phyloP scores from a whole-genome alignment of 139 green algal genomes.

The Trebouxia sp. region DNA sequence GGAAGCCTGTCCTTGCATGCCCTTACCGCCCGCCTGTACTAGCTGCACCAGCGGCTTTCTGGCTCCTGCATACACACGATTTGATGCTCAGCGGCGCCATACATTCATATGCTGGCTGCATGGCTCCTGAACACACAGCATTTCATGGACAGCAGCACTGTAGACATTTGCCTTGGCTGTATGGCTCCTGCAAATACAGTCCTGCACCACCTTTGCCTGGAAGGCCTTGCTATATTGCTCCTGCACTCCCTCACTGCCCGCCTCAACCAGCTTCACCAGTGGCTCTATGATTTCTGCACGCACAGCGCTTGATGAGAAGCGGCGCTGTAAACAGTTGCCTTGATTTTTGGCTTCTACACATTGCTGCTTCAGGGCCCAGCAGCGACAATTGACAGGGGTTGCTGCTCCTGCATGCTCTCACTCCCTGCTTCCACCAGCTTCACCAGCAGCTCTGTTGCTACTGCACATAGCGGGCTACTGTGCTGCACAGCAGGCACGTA shows the following conservation, averaged over 20 bases:
- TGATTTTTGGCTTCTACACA: too few species aligned
- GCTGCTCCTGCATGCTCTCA: neutral
- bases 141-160: too few species aligned
- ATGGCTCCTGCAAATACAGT: too few species aligned
- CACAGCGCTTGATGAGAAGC: neutral
- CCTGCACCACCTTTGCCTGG: too few species aligned
- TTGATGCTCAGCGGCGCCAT: too few species aligned
- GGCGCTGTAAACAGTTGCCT: too few species aligned
- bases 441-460: neutral
- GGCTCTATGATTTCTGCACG: neutral
- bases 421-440: neutral
- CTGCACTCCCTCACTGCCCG: neutral
- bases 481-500: too few species aligned
- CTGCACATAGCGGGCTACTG: neutral
- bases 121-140: neutral
- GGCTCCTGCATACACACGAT: too few species aligned
- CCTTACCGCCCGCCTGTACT: neutral
- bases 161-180: too few species aligned
- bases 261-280: conserved; percentile 1
- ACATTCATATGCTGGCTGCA: too few species aligned
- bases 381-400: too few species aligned
- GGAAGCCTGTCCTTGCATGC: neutral
- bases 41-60: conserved; percentile 12
- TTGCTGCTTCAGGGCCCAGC: too few species aligned
- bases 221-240: neutral